phyloP scores from a whole-genome alignment of 1,284 basidiomycete genomes.

The Ganoderma meredithae region DNA sequence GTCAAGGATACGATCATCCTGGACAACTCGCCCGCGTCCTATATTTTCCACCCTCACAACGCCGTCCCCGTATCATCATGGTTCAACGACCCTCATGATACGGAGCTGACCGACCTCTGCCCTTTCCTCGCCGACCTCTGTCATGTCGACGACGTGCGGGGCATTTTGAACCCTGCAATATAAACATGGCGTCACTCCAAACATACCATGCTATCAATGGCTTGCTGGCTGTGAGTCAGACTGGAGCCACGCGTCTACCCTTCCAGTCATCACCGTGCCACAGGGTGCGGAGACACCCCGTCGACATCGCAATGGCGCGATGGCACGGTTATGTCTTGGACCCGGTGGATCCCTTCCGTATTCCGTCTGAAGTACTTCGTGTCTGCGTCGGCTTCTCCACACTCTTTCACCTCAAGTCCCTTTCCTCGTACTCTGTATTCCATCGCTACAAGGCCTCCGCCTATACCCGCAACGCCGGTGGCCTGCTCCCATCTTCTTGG shows the following conservation, averaged over 20 bases:
- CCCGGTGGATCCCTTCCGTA: background rate
- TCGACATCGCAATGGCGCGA: conserved; percentile 16
- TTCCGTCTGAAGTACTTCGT: conserved; percentile 18
- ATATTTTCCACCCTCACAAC: conserved; percentile 99
- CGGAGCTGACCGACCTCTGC: conserved; percentile 93
- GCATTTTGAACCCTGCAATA: conserved; percentile 81
- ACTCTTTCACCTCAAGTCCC: conserved; percentile 5
- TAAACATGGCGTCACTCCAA: conserved; percentile 15
- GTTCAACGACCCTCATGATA: conserved; percentile 99
- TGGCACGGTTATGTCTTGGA: conserved; percentile 3
- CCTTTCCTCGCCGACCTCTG: conserved; percentile 92
- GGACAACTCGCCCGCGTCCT: conserved; percentile 98
- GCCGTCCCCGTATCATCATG: conserved; percentile 98
- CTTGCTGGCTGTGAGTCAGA: background rate
- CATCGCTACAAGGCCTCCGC: conserved; percentile 23
- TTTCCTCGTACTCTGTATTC: conserved; percentile 12
- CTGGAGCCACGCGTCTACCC: background rate
- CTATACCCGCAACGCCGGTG: conserved; percentile 33
- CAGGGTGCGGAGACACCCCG: conserved; percentile 3
- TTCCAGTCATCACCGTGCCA: background rate
- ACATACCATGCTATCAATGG: background rate
- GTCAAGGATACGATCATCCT: conserved; percentile 96
- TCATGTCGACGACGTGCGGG: conserved; percentile 88
- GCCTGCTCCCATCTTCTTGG: conserved; percentile 23
- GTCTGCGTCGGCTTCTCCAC: conserved; percentile 22